phyloP scores from a whole-genome alignment of 2,329 filamentous ascomycete genomes.

The Huntiella abstrusa region DNA sequence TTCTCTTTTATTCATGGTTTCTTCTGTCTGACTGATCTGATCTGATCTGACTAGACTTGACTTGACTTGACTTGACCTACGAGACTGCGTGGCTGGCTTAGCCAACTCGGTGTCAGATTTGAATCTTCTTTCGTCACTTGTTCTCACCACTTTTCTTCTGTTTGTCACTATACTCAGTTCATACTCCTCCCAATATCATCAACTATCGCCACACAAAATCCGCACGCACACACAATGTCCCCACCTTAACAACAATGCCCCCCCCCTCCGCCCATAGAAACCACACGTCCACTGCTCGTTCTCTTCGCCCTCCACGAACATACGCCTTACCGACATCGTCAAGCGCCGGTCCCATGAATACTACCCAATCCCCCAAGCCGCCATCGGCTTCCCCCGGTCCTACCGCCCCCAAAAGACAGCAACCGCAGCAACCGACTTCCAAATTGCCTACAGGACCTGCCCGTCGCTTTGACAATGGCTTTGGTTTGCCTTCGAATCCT shows the following conservation, averaged over 20 bases:
- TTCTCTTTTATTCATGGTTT: neutral
- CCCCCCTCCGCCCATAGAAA: slow-evolving; percentile 6
- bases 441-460: neutral
- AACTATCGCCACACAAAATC: neutral
- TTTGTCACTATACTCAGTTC: neutral
- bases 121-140: neutral
- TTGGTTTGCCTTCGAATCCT: slow-evolving; percentile 4
- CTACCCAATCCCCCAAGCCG: too few relatives aligned
- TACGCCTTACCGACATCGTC: neutral
- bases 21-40: neutral
- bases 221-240: neutral
- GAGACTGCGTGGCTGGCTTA: too few relatives aligned
- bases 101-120: neutral
- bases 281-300: slow-evolving; percentile 3
- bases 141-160: slow-evolving; percentile 1
- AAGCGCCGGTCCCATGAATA: too few relatives aligned
- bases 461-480: neutral
- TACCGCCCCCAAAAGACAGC: neutral
- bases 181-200: neutral
- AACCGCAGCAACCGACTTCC: neutral
- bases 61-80: too few relatives aligned
- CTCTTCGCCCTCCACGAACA: neutral
- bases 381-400: too few relatives aligned
- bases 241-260: slow-evolving; percentile 1
- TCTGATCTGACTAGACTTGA: too few relatives aligned